Evolutionary conservation across 176 grass and related monocot species (phyloP), one percentile per base, ranked within the genome.

Genomic region (Pontederia paniculata): DNA sequence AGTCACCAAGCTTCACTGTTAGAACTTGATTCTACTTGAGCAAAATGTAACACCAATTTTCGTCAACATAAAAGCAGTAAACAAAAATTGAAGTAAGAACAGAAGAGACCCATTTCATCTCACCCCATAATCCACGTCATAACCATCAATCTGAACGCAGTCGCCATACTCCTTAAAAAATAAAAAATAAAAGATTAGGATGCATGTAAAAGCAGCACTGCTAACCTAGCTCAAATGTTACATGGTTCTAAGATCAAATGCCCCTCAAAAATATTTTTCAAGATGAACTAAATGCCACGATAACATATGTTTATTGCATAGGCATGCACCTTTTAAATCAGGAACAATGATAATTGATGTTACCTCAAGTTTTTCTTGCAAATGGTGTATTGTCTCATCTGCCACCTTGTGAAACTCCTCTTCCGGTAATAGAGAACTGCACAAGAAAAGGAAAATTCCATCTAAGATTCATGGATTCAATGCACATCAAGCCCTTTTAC

Each of bases 21-120:
- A 98, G 75, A 76, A 91, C 83, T 50, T 98, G 86, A 67, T 91
- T 88, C 86, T 98, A 70, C n/a, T n/a, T n/a, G n/a, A n/a, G n/a
- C n/a, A 23, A 44, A 44, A n/a, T 12, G 61, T 45, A 54, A 17
- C 50, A 70, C 60, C 68, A 0, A 50, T 50, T 78, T 55, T 48
- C 60, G 56, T 61, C 17, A 68, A 31, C 15, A 0, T 59, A 50
- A 11, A 18, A 49, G 76, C 21, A 50, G 16, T 31, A 6, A 50
- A 9, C 9, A 65, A 62, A 12, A 12, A n/a, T n/a, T 22, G 12
- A 12, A 55, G 42, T 60, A 13, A 62, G 12, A 23, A 20, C 12
- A 63, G 20, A 12, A 44, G 21, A 2, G 54, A 16, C 70, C 54
- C 28, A 56, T 48, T 50, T 54, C 43, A 76, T 81, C 86, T 87